Conservation (phyloP, 257 asterid species). For the Handroanthus guayacan region DNA sequence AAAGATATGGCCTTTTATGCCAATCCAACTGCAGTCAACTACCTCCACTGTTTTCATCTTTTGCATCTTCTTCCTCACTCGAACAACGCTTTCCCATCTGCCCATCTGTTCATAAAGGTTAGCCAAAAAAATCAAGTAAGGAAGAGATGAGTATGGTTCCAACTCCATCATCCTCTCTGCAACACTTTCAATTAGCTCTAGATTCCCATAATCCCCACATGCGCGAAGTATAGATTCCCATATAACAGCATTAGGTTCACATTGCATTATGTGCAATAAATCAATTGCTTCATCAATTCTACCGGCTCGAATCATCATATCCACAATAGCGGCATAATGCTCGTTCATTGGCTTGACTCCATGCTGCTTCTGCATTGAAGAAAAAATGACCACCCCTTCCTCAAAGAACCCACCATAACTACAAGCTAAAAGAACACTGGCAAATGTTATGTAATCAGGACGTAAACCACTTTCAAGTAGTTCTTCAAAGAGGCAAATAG, state of each 20-base stretch:
- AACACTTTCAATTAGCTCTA: conserved; percentile 50
- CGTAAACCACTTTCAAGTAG: conserved; percentile 52
- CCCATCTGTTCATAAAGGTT: conserved; percentile 54
- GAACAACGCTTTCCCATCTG: conserved; percentile 79
- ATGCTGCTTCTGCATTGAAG: conserved; percentile 59
- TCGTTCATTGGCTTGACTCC: conserved; percentile 55
- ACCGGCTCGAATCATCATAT: conserved; percentile 58
- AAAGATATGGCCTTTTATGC: conserved; percentile 41
- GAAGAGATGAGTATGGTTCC: conserved; percentile 53
- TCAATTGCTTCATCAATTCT: conserved; percentile 54
- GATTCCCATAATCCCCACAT: conserved; percentile 52
- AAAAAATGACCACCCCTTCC: conserved; percentile 56
- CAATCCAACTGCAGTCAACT: conserved; percentile 60
- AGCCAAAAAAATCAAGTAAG: conserved; percentile 60
- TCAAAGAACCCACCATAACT: conserved; percentile 56
- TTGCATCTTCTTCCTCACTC: conserved; percentile 58
- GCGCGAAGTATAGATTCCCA: conserved; percentile 62
- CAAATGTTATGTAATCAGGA: conserved; percentile 61
- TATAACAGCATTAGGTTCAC: conserved; percentile 46
- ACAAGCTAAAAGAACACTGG: conserved; percentile 66
- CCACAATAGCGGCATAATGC: conserved; percentile 55
- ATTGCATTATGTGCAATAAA: conserved; percentile 46
- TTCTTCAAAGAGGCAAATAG: conserved; percentile 50
- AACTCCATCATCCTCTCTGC: conserved; percentile 63
- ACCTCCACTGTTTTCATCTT: conserved; percentile 38